Base-by-base conservation (phyloP, 2,329 filamentous ascomycete species). In the Colletotrichum zoysiae region DNA sequence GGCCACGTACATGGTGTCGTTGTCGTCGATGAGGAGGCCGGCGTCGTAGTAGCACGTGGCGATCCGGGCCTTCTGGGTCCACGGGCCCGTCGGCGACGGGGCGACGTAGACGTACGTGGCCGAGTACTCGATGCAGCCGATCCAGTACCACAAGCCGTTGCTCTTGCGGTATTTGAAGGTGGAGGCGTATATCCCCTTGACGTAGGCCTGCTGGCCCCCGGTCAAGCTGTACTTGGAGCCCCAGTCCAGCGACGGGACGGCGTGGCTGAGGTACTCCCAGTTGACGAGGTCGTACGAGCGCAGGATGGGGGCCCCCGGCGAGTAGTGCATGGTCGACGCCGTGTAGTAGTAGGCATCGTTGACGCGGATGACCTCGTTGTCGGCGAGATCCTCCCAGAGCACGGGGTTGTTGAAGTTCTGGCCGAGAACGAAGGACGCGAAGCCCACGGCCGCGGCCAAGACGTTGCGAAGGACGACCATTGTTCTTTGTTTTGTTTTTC, bases 141-240 rank as follows among this genome's bases (percentile, higher is more conserved):
- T 50, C 56, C 64, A 75, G 56, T 75, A 75, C 60, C 56, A 75
- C 2, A 66, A 1, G 0, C 64, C 71, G n/a, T 74, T 66, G 50
- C 61, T 67, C 58, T 72, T 58, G 18, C 74, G 67, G 75, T 88
- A 87, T 3, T 83, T 79, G 71, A 88, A 78, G 0, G 83, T 84
- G 2, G 84, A 87, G 0, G 88, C 88, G 84, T 85, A 90, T n/a
- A 86, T 87, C 0, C 88, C 88, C 59, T 84, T 81, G 7, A 85
- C 81, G 71, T 90, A 90, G 0, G 86, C 86, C 1, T 79, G 77
- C 3, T 79, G 77, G 4, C 80, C 79, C 4, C 79, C 80, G 12
- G 79, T 78, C 38, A 88, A 76, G 75, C 84, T 78, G 77, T 87
- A 87, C 16, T 79, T 79, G 23, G 78, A 70, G 23, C 81, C 81